phyloP scores from a whole-genome alignment of 2,329 filamentous ascomycete species.

The Pseudogymnoascus destructans region DNA sequence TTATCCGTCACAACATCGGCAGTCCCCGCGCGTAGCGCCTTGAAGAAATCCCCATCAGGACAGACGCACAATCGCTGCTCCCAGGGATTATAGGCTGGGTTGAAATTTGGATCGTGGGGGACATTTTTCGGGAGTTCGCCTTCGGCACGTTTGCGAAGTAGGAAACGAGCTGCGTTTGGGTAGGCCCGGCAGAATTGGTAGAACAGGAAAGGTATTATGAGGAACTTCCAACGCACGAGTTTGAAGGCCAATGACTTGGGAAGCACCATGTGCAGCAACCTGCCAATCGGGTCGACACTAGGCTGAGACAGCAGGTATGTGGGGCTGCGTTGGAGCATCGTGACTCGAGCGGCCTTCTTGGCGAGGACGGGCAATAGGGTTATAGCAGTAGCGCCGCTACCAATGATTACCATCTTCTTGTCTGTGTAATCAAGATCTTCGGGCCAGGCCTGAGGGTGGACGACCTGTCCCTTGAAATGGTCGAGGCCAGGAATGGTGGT shows the following conservation, averaged over 20 bases:
- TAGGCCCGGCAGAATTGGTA: slow-evolving; percentile 39
- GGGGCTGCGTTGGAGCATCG: slow-evolving; percentile 71
- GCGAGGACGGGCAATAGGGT: slow-evolving; percentile 62
- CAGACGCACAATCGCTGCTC: slow-evolving; percentile 64
- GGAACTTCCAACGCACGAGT: slow-evolving; percentile 37
- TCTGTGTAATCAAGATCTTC: slow-evolving; percentile 47
- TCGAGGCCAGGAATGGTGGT: slow-evolving; percentile 42
- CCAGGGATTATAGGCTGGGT: slow-evolving; percentile 52
- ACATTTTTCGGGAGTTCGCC: slow-evolving; percentile 40
- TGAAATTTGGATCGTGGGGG: slow-evolving; percentile 49
- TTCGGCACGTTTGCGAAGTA: slow-evolving; percentile 35
- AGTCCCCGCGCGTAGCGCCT: slow-evolving; percentile 33
- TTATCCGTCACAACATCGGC: slow-evolving; percentile 37
- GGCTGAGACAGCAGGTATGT: slow-evolving; percentile 46
- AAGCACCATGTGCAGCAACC: slow-evolving; percentile 24
- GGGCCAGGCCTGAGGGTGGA: slow-evolving; percentile 63
- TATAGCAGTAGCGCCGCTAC: slow-evolving; percentile 63
- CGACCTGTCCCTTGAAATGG: slow-evolving; percentile 41
- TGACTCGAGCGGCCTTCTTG: slow-evolving; percentile 51
- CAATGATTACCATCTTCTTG: slow-evolving; percentile 54
- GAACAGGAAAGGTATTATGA: slow-evolving; percentile 35
- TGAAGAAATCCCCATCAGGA: slow-evolving; percentile 43
- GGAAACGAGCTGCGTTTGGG: slow-evolving; percentile 34
- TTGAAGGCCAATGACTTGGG: slow-evolving; percentile 34
- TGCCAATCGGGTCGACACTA: slow-evolving; percentile 22